Percentiles rank a stretch among this genome's conserved stretches.
Evolutionary conservation across 1,284 basidiomycete genomes (phyloP).

Genomic region (Pisolithus thermaeus): DNA sequence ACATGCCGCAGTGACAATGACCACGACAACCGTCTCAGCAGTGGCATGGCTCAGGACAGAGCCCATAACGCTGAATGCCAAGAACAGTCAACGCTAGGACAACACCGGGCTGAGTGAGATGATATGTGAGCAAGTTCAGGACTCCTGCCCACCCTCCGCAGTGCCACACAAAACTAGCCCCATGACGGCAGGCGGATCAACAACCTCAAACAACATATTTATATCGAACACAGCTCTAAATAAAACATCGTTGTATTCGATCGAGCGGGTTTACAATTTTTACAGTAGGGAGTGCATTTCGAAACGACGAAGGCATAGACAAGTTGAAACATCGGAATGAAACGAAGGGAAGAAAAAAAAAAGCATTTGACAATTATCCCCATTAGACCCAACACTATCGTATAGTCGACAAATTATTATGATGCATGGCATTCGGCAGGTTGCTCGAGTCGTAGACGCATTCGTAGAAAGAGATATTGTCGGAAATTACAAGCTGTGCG

Average conservation of each 20-base stretch:
- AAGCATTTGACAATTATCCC: constrained; percentile 3
- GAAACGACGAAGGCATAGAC: background rate
- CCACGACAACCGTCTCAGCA: constrained; percentile 34
- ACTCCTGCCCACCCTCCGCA: too few species aligned
- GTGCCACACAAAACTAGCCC: too few species aligned
- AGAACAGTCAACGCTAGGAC: background rate
- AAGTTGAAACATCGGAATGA: background rate
- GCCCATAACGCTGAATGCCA: constrained; percentile 36
- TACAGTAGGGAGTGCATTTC: background rate
- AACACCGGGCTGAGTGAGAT: too few species aligned
- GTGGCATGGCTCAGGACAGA: constrained; percentile 42
- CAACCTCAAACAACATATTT: constrained; percentile 17
- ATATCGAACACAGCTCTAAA: too few species aligned
- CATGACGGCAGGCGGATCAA: constrained; percentile 16
- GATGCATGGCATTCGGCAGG: background rate
- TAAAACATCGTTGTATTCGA: background rate
- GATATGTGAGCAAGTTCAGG: background rate
- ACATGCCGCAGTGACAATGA: constrained; percentile 29
- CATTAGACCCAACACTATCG: constrained; percentile 3
- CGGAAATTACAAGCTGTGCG: background rate
- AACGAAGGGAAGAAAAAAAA: constrained; percentile 5
- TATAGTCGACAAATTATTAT: constrained; percentile 1
- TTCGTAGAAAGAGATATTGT: background rate
- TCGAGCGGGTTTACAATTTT: background rate
- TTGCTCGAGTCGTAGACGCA: constrained; percentile 1